Evolutionary conservation across 208 protist species (phyloP), one percentile per base, ranked within the genome.

Genomic region (Acanthamoeba castellanii): DNA sequence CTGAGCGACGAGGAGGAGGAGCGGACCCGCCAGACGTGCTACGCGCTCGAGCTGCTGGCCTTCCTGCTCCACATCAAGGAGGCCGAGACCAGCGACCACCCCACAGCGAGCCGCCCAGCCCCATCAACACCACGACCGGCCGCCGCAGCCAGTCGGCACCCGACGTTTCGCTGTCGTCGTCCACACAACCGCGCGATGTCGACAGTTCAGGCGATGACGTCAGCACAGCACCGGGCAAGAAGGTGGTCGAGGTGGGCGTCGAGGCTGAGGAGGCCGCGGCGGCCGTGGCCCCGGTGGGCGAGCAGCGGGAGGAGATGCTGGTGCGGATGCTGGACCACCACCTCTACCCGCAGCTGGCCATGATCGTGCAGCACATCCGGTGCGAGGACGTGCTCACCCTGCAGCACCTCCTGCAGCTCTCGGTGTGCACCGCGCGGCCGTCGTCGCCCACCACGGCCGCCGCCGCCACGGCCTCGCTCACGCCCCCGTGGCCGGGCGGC

Each of bases 361-460:
- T 34, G 14, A 85, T 85, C 14, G 76, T 85, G 34, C 76, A 85
- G 45, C 76, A 85, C 45, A 85, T 85, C 76, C 14, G 45, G 76
- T 85, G 76, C 76, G 76, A 85, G 76, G 76, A 85, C 45, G 45
- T 85, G 47, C 45, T 85, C 42, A 85, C 76, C 18, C 47, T 85
- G 7, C 76, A 85, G 76, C 76, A 85, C 45, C n/a, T 85, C 11
- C 76, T 85, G 8, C 76, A 34, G 42, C 76, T 85, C 22, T 50
- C 76, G 8, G 76, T 85, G 14, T 85, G 34, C n/a, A 3, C 37
- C 37, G 37, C 37, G 37, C 76, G 76, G 42, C 76, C 76, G 42
- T 78, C 30, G 8, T 78, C 70, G 5, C 70, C 70, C 50, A 55
- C 50, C 50, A 55, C 50, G 2, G 3, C 37, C 37, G 3, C 37